Conservation (phyloP, 805 yeast genomes). For the Suhomyces xylopsoci region DNA sequence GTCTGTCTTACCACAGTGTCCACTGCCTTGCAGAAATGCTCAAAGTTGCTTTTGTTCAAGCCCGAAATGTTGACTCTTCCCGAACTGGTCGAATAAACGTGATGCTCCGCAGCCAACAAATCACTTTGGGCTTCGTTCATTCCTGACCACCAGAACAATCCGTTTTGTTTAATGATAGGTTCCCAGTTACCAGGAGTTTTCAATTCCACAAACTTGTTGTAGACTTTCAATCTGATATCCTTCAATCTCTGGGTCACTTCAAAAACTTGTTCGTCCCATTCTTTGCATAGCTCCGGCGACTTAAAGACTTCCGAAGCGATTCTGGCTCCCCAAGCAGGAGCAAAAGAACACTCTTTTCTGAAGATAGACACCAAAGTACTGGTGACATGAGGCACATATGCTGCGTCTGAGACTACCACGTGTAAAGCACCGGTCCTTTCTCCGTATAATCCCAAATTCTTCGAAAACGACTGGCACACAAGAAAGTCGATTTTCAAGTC, state of each 20-base stretch:
- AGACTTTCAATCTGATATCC: slow-evolving; percentile 27
- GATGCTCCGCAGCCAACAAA: slow-evolving; percentile 30
- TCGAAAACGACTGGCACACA: slow-evolving; percentile 39
- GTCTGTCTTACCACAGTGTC: slow-evolving; percentile 33
- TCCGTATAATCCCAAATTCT: slow-evolving; percentile 41
- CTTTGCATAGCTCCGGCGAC: slow-evolving; percentile 17
- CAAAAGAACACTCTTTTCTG: slow-evolving; percentile 44
- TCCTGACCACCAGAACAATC: slow-evolving; percentile 46
- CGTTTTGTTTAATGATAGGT: slow-evolving; percentile 33
- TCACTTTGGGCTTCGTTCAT: slow-evolving; percentile 32
- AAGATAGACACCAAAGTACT: slow-evolving; percentile 30
- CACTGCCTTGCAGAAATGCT: slow-evolving; percentile 32
- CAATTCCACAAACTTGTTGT: slow-evolving; percentile 27
- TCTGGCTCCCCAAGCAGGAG: slow-evolving; percentile 47
- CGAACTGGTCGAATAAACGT: slow-evolving; percentile 35
- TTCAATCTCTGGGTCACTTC: slow-evolving; percentile 30
- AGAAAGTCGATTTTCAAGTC: slow-evolving; percentile 23
- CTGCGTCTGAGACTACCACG: slow-evolving; percentile 23
- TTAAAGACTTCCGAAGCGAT: slow-evolving; percentile 32
- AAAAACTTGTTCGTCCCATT: slow-evolving; percentile 38
- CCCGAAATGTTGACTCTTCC: slow-evolving; percentile 49
- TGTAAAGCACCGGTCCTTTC: slow-evolving; percentile 40
- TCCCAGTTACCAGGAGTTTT: slow-evolving; percentile 46
- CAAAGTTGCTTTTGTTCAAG: slow-evolving; percentile 37
- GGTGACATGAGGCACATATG: slow-evolving; percentile 14